Evolutionary conservation across 257 asterid species (phyloP), one percentile per base, ranked within the genome.

Genomic region (Apocynum venetum): DNA sequence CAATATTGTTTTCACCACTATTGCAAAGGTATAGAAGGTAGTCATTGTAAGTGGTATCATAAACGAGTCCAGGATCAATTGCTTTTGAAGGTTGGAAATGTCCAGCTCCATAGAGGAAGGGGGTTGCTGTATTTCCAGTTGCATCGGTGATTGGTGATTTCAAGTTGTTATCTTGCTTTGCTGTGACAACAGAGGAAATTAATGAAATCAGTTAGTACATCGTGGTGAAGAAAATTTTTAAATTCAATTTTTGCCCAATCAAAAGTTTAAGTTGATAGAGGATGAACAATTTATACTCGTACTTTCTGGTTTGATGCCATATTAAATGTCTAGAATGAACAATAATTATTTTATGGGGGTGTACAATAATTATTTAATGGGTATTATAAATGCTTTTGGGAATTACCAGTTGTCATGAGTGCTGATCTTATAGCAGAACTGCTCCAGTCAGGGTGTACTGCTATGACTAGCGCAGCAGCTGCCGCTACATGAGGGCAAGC

Each of bases 401-500:
- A 3, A 93, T 66, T 80, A 90, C 96, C 91, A 60, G 94, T 87
- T 55, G 97, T 91, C 87, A 93, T 93, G 77, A 89, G 77, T 20
- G 97, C 94, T 5, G 97, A 91, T 83, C 88, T 91, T 85, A 93
- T 91, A 31, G 82, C 78, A 3, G 96, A 89, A 53, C 78, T 82
- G 75, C 78, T 93, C 98, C 98, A 91, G 0, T 79, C 44, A 11
- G 90, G 92, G 69, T 80, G 97, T 0, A 81, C 56, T 12, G 96
- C 89, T 72, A 89, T 93, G 76, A 93, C 70, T 71, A 88, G 85
- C 1, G 97, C 90, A 87, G 87, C 82, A 19, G 95, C 89, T 31
- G 96, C 97, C 1, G 90, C 80, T 35, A 91, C 97, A 70, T 89
- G 98, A 3, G 98, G 98, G 48, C 98, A 93, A 40, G 98, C 89